These are phyloP conservation scores for Debaryomyces nepalensis DNA, from an alignment of 1,139 yeast genomes.

Conservation along the genomic window DNA sequence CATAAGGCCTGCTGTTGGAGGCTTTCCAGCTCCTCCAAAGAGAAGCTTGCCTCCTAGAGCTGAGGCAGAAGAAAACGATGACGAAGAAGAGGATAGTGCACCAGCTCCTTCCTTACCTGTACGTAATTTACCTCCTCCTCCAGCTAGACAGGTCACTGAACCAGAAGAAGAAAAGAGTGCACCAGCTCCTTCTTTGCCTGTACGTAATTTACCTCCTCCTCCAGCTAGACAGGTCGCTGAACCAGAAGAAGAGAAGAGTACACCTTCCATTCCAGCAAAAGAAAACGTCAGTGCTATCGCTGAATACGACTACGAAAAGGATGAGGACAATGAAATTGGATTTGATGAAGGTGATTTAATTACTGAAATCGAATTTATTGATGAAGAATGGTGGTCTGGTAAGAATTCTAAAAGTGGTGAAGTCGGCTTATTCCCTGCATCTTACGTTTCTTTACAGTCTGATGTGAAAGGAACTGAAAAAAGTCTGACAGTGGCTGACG, in stretches of 20 bases:
- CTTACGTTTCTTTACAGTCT: constrained; percentile 57
- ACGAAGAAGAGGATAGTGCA: constrained; percentile 21
- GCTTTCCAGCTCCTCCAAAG: constrained; percentile 30
- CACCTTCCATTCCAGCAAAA: constrained; percentile 16
- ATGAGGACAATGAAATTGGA: constrained; percentile 74
- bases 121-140: constrained; percentile 29
- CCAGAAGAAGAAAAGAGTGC: constrained; percentile 25
- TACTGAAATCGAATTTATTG: constrained; percentile 67
- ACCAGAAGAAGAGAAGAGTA: constrained; percentile 24
- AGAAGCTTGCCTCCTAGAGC: constrained; percentile 25
- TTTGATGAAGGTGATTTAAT: constrained; percentile 69
- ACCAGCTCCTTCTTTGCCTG: constrained; percentile 24
- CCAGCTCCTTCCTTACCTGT: constrained; percentile 24
- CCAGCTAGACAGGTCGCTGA: constrained; percentile 20
- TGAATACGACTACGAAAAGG: constrained; percentile 69
- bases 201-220: constrained; percentile 29
- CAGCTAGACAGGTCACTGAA: constrained; percentile 17
- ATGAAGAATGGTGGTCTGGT: constrained; percentile 87
- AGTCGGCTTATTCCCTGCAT: constrained; percentile 73
- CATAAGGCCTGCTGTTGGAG: constrained; percentile 16
- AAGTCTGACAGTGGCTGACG: constrained; percentile 15
- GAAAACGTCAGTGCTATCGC: constrained; percentile 55
- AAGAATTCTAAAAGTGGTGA: constrained; percentile 61
- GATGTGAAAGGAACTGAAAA: constrained; percentile 21
- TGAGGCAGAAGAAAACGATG: background rate